phyloP scores from a whole-genome alignment of 805 yeast species.

The Phaffomyces antillensis region DNA sequence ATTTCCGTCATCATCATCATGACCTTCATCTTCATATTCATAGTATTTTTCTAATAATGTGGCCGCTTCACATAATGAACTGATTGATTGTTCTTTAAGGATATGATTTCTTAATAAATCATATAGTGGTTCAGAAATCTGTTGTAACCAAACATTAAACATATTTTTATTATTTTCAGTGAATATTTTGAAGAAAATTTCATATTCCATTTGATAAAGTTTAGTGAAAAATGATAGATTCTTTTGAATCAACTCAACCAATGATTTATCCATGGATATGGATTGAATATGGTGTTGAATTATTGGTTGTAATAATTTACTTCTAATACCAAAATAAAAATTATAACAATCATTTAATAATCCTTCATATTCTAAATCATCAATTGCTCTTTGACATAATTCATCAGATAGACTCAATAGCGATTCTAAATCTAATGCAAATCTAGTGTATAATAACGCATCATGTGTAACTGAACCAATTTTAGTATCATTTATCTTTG shows the following conservation, averaged over 20 bases:
- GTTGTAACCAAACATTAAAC: slow-evolving; percentile 53
- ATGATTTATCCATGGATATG: slow-evolving; percentile 23
- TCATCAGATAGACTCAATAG: slow-evolving; percentile 31
- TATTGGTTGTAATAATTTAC: slow-evolving; percentile 37
- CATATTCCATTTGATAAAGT: slow-evolving; percentile 53
- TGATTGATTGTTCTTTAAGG: slow-evolving; percentile 63
- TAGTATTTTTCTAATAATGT: slow-evolving; percentile 60
- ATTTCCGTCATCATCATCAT: slow-evolving; percentile 7
- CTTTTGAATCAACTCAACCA: slow-evolving; percentile 57
- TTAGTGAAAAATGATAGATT: slow-evolving; percentile 54
- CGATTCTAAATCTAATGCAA: slow-evolving; percentile 36
- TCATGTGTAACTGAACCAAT: slow-evolving; percentile 41
- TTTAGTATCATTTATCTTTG: slow-evolving; percentile 20
- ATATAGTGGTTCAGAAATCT: slow-evolving; percentile 70
- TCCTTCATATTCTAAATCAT: slow-evolving; percentile 54
- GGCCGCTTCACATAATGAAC: slow-evolving; percentile 66
- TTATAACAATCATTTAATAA: slow-evolving; percentile 57
- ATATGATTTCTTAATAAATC: slow-evolving; percentile 60
- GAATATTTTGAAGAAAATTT: slow-evolving; percentile 51
- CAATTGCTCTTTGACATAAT: slow-evolving; percentile 31
- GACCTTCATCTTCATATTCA: slow-evolving; percentile 55
- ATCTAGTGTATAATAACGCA: slow-evolving; percentile 62
- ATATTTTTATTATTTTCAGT: slow-evolving; percentile 28
- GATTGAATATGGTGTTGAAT: slow-evolving; percentile 30
- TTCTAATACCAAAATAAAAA: slow-evolving; percentile 55